phyloP scores from a whole-genome alignment of 2,329 filamentous ascomycete genomes.

The Botrytis tulipae region DNA sequence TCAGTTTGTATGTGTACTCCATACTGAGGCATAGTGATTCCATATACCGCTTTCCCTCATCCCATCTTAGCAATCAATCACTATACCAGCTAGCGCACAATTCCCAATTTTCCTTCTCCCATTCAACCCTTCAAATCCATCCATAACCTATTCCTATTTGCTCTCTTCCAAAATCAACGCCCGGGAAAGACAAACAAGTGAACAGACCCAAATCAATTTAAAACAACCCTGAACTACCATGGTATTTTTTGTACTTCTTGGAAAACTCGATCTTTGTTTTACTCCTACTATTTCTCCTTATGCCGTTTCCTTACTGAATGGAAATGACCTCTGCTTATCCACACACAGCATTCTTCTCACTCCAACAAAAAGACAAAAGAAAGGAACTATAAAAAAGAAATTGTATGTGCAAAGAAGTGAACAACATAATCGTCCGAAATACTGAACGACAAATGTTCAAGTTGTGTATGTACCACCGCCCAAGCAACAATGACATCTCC shows the following conservation, averaged over 20 bases:
- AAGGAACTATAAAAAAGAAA: not conserved
- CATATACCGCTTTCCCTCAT: not conserved
- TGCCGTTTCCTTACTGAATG: not conserved
- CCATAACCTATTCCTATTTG: not conserved
- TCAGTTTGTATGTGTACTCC: not conserved
- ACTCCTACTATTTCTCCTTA: not conserved
- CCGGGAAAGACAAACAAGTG: not conserved
- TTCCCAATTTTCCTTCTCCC: not conserved
- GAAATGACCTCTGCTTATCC: not conserved
- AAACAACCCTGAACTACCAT: conserved; percentile 4
- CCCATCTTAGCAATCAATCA: not conserved
- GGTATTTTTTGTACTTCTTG: not conserved
- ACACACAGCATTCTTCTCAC: not conserved
- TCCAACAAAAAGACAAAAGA: not conserved
- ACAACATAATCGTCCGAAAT: not conserved
- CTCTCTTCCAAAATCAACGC: not conserved
- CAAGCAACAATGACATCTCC: not conserved
- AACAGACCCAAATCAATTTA: conserved; percentile 12
- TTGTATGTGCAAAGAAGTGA: conserved; percentile 10
- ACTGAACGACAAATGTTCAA: not conserved
- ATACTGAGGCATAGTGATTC: not conserved
- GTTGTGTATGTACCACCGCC: conserved; percentile 1
- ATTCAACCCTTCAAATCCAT: not conserved
- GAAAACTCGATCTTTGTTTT: not conserved
- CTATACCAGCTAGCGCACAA: not conserved